Conservation (phyloP, 148 eudicot species). For the Camellia granthamiana region DNA sequence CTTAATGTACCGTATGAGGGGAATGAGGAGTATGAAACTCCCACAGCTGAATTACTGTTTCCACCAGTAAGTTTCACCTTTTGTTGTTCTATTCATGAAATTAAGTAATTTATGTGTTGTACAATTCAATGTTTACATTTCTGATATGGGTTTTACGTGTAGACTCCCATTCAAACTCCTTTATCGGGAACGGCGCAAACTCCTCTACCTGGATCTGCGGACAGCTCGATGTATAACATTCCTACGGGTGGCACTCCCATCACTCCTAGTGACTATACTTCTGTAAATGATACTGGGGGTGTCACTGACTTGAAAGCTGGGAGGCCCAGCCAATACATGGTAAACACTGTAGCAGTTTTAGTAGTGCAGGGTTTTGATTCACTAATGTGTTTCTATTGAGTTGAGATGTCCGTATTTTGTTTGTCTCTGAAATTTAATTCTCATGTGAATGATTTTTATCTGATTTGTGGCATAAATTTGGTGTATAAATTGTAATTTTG, state of each 20-base stretch:
- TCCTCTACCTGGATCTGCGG: conserved; percentile 57
- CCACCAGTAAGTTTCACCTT: conserved; percentile 63
- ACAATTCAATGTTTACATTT: background rate
- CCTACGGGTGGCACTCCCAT: conserved; percentile 71
- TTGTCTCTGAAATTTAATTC: background rate
- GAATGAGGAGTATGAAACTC: conserved; percentile 91
- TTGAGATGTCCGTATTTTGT: background rate
- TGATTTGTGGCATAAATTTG: background rate
- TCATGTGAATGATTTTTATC: background rate
- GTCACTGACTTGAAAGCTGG: conserved; percentile 53
- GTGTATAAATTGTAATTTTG: background rate
- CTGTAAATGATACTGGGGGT: conserved; percentile 39
- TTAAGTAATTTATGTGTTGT: background rate
- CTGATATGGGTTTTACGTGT: conserved; percentile 21
- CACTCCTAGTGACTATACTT: conserved; percentile 60
- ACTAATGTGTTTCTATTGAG: background rate
- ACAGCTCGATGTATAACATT: conserved; percentile 71
- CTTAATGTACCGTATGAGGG: conserved; percentile 97
- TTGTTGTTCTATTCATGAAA: background rate
- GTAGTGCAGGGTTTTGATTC: background rate
- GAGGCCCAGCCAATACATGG: conserved; percentile 86
- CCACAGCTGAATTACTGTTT: conserved; percentile 93
- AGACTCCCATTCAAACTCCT: conserved; percentile 87
- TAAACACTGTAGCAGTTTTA: conserved; percentile 16
- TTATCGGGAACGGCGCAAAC: conserved; percentile 64